Evolutionary conservation across 164 flowering plant genomes (phyloP), one percentile per base, ranked within the genome.

Genomic region (Stephania japonica): DNA sequence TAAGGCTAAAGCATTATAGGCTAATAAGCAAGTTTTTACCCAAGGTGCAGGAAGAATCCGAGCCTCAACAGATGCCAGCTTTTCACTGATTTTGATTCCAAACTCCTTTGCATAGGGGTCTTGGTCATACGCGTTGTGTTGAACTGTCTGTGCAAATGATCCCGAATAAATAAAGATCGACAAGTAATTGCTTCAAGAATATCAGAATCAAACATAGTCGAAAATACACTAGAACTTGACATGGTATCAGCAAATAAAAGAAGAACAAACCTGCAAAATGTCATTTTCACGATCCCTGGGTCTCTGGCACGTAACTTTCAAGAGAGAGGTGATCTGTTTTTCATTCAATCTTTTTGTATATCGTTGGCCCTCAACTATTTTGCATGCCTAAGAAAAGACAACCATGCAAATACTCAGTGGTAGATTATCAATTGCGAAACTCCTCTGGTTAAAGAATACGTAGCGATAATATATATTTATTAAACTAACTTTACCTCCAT

Each of bases 21-120:
- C 14, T 16, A 70, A 72, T 24, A 65, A 67, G 26, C 1, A 72
- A 19, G 47, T 38, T 53, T 73, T 80, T 88, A 89, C 93, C 96
- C 93, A 89, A 70, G 96, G 96, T 2, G 96, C 89, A 69, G 96
- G 96, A 74, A 91, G 89, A 77, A 91, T 87, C 56, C 93, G 86
- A 69, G 93, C 96, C 72, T 91, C 96, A 66, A 91, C 89, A 67
- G 87, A 84, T 71, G 96, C 86, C 67, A 89, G 76, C 72, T 86
- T 91, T 74, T 91, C 93, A 74, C 89, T 91, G 70, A 91, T 89
- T 76, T 85, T 88, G 72, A 91, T 80, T 26, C 91, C 96, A 77
- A 91, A 91, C 79, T 91, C 93, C 77, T 87, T 85, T 12, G 90
- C 91, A 86, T 87, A 91, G 62, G 88, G 89, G 68, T 89, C 93